These are phyloP conservation scores for Myxozyma geophila DNA, from an alignment of 805 yeast genomes.

Conservation along the genomic window DNA sequence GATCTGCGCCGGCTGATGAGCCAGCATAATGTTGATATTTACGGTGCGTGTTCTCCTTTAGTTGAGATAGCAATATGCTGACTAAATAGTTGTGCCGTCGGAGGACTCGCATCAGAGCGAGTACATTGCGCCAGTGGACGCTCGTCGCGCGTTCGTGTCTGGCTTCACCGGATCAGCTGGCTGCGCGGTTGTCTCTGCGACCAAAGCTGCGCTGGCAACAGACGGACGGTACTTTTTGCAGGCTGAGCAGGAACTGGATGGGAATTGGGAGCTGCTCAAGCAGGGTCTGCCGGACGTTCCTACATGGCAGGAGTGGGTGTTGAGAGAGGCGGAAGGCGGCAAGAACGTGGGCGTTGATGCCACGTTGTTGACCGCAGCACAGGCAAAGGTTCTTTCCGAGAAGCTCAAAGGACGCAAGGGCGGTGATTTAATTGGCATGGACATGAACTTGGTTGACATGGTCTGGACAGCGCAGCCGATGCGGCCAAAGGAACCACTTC, in stretches of 20 bases:
- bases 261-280: slow-evolving; percentile 77
- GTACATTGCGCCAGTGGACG: slow-evolving; percentile 80
- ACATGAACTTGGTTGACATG: slow-evolving; percentile 69
- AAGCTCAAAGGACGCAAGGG: slow-evolving; percentile 40
- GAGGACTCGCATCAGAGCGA: slow-evolving; percentile 96
- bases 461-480: slow-evolving; percentile 79
- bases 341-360: slow-evolving; percentile 83
- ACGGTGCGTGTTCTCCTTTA: slow-evolving; percentile 46
- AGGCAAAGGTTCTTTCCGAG: slow-evolving; percentile 40
- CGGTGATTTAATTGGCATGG: slow-evolving; percentile 53
- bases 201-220: slow-evolving; percentile 79
- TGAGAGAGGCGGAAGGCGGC: slow-evolving; percentile 57
- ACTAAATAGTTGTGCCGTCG: slow-evolving; percentile 60
- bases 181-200: slow-evolving; percentile 75
- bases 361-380: slow-evolving; percentile 56
- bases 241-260: slow-evolving; percentile 80
- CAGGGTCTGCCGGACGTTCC: slow-evolving; percentile 74
- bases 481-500: slow-evolving; percentile 57
- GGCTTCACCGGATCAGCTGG: slow-evolving; percentile 95
- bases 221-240: slow-evolving; percentile 95
- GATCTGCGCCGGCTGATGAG: slow-evolving; percentile 69
- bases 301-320: slow-evolving; percentile 81
- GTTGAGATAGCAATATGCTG: background rate
- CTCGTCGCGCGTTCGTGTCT: slow-evolving; percentile 77
- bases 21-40: slow-evolving; percentile 66